Conservation (phyloP, 2,329 filamentous ascomycete genomes). For the Fusarium sp. region DNA sequence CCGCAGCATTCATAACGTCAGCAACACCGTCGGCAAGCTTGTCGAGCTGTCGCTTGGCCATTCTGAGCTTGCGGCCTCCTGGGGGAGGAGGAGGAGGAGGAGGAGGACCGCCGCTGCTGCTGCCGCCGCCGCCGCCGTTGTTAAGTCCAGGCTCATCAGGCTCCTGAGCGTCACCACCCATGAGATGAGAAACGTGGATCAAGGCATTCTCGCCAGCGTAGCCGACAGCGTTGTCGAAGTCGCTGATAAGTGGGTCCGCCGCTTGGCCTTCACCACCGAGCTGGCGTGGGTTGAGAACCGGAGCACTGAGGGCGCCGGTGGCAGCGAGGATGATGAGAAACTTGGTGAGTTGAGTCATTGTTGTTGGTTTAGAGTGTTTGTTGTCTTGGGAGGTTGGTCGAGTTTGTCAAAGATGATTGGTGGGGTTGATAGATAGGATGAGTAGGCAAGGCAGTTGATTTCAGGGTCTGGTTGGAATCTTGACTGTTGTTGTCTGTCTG, state of each 20-base stretch:
- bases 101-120: not conserved
- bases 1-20: not conserved
- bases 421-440: not conserved
- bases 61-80: not conserved
- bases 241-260: not conserved
- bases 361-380: not conserved
- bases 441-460: not conserved
- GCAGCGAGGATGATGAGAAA: not conserved
- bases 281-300: not conserved
- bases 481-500: not conserved
- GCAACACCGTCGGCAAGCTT: not conserved
- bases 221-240: not conserved
- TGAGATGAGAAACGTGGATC: not conserved
- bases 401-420: not conserved
- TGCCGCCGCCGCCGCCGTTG: not conserved
- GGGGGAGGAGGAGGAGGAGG: not conserved
- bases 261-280: constrained; percentile 4
- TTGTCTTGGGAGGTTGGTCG: not conserved
- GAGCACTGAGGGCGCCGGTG: not conserved
- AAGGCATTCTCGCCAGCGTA: not conserved
- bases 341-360: constrained; percentile 6
- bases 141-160: not conserved
- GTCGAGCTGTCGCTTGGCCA: constrained; percentile 8
- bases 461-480: not conserved
- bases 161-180: not conserved